Evolutionary conservation across 768 basidiomycete genomes (phyloP).

Genomic region (Tricholoma matsutake): DNA sequence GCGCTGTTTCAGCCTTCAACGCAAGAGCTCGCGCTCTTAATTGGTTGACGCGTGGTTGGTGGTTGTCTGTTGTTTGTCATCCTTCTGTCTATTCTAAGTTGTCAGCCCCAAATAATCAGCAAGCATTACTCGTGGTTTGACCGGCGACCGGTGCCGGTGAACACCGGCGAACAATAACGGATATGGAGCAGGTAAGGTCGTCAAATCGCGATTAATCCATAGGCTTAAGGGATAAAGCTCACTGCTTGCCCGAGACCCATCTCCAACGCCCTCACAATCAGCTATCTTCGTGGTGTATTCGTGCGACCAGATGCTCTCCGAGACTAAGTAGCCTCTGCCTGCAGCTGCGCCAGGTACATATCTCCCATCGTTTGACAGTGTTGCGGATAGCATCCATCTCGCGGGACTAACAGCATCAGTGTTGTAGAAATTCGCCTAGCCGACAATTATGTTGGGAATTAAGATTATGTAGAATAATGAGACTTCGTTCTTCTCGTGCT

Average conservation of each 20-base stretch:
- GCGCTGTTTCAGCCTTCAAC: too few relatives aligned
- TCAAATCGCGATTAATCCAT: background rate
- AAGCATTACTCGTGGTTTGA: too few relatives aligned
- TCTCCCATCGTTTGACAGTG: constrained; percentile 9
- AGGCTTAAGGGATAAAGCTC: background rate
- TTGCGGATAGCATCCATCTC: constrained; percentile 11
- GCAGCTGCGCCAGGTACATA: constrained; percentile 13
- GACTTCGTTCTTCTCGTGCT: constrained; percentile 10
- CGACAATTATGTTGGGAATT: background rate
- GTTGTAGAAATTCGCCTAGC: constrained; percentile 8
- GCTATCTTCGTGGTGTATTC: constrained; percentile 11
- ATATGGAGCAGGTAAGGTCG: constrained; percentile 3
- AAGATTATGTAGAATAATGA: background rate
- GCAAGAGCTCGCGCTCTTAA: too few relatives aligned
- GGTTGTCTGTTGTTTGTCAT: too few relatives aligned
- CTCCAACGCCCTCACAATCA: constrained; percentile 12
- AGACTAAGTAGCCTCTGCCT: constrained; percentile 5
- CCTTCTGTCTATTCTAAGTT: too few relatives aligned
- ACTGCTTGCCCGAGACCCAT: constrained; percentile 8
- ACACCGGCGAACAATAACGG: background rate
- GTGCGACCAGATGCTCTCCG: background rate
- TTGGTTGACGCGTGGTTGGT: too few relatives aligned
- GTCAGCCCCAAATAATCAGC: too few relatives aligned
- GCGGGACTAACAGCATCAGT: constrained; percentile 9
- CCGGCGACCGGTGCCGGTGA: too few relatives aligned